A percentile compares a stretch with the other conserved stretches of the same genome.
Evolutionary conservation across 345 rosid species (phyloP).

Genomic region (Passiflora organensis): DNA sequence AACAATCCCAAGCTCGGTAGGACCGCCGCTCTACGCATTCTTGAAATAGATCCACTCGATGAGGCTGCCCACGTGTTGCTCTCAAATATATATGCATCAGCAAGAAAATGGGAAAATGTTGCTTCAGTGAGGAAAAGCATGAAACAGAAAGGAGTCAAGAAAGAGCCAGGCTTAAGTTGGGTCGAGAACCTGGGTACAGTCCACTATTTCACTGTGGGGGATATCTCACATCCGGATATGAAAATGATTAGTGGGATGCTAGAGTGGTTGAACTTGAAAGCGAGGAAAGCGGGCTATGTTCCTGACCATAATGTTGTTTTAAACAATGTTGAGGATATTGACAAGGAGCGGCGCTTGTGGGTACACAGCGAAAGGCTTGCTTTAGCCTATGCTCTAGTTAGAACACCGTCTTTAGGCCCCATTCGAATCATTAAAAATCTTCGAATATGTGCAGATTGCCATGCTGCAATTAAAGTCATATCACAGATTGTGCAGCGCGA

Average conservation of each 20-base stretch:
- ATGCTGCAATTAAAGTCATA: conserved; percentile 59
- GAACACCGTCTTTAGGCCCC: conserved; percentile 40
- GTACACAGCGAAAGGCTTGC: conserved; percentile 85
- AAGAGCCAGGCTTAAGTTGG: conserved; percentile 92
- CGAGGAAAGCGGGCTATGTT: conserved; percentile 54
- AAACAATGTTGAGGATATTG: conserved; percentile 50
- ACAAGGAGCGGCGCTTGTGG: conserved; percentile 66
- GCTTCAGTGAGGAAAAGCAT: conserved; percentile 61
- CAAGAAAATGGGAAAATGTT: conserved; percentile 60
- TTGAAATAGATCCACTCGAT: conserved; percentile 66
- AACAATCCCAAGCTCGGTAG: conserved; percentile 59
- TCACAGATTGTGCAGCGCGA: conserved; percentile 57
- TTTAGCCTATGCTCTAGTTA: conserved; percentile 61
- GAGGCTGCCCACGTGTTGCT: conserved; percentile 68
- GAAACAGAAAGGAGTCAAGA: conserved; percentile 64
- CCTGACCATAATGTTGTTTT: conserved; percentile 50
- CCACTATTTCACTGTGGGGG: conserved; percentile 65
- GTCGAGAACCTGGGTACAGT: conserved; percentile 59
- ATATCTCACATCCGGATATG: conserved; percentile 55
- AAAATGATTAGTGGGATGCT: conserved; percentile 71
- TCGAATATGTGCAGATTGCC: conserved; percentile 73
- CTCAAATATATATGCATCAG: conserved; percentile 70
- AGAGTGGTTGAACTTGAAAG: conserved; percentile 75
- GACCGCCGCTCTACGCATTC: conserved; percentile 49
- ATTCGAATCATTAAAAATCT: conserved; percentile 76